Conservation (phyloP, 768 basidiomycete species). For the Artomyces pyxidatus region DNA sequence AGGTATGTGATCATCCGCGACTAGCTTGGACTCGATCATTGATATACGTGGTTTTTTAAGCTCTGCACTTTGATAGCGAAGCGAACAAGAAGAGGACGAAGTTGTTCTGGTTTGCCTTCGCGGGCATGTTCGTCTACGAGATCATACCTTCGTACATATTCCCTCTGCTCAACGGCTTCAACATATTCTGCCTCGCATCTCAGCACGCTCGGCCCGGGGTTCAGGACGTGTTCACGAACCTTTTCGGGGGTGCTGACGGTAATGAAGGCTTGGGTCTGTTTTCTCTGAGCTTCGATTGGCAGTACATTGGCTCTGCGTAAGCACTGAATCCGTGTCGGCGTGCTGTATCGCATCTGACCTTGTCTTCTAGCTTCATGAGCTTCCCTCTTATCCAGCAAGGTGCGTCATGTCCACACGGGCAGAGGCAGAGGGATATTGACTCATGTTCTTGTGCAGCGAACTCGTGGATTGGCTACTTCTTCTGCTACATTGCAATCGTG, state of each 20-base stretch:
- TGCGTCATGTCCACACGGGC: conserved; percentile 12
- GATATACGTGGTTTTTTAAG: conserved; percentile 26
- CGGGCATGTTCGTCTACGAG: conserved; percentile 46
- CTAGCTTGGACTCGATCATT: conserved; percentile 7
- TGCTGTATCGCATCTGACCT: neutral
- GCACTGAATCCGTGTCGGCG: neutral
- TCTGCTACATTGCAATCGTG: conserved; percentile 47
- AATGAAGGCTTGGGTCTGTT: conserved; percentile 63
- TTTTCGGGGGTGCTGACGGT: conserved; percentile 59
- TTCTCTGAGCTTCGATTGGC: conserved; percentile 62
- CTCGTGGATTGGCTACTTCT: conserved; percentile 43
- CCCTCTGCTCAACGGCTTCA: conserved; percentile 54
- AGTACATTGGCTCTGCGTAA: conserved; percentile 43
- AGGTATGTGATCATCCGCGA: conserved; percentile 24
- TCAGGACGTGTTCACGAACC: conserved; percentile 44
- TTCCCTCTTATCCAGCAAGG: conserved; percentile 50
- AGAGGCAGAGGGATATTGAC: too few relatives aligned
- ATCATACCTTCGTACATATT: conserved; percentile 51
- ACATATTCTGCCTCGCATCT: conserved; percentile 51
- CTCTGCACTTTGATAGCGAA: conserved; percentile 39
- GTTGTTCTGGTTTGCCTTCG: conserved; percentile 44
- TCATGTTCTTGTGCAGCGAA: conserved; percentile 31
- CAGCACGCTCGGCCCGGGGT: conserved; percentile 37
- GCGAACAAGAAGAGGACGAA: conserved; percentile 41
- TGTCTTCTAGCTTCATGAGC: conserved; percentile 32